These are phyloP conservation scores for Saturnispora dispora DNA, from an alignment of 805 yeast species.

Conservation along the genomic window DNA sequence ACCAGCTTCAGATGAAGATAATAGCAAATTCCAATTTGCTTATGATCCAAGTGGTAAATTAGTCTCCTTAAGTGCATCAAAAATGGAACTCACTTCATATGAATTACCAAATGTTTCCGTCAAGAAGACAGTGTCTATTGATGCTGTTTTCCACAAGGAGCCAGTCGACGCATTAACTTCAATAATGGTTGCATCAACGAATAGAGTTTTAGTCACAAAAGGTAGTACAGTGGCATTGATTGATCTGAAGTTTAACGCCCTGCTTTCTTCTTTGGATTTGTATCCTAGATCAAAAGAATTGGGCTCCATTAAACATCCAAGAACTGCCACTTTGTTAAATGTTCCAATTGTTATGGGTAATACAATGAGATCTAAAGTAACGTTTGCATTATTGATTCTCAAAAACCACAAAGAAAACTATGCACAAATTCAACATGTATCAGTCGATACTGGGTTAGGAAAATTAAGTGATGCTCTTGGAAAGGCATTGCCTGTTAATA, in stretches of 20 bases:
- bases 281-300: slow-evolving; percentile 24
- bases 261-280: slow-evolving; percentile 25
- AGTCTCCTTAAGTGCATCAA: slow-evolving; percentile 15
- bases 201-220: slow-evolving; percentile 37
- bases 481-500: slow-evolving; percentile 34
- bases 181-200: slow-evolving; percentile 33
- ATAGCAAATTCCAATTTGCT: slow-evolving; percentile 12
- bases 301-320: slow-evolving; percentile 17
- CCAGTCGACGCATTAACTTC: slow-evolving; percentile 24
- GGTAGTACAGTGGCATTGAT: slow-evolving; percentile 34
- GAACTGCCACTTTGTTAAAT: slow-evolving; percentile 24
- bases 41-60: slow-evolving; percentile 26
- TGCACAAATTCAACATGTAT: slow-evolving; percentile 35
- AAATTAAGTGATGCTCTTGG: slow-evolving; percentile 63
- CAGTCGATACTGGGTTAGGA: slow-evolving; percentile 57
- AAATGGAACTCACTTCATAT: slow-evolving; percentile 17
- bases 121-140: slow-evolving; percentile 21
- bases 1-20: slow-evolving; percentile 13
- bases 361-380: slow-evolving; percentile 31
- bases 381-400: slow-evolving; percentile 35
- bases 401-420: slow-evolving; percentile 35
- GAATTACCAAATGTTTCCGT: slow-evolving; percentile 28
- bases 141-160: slow-evolving; percentile 21
- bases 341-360: slow-evolving; percentile 35
- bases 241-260: slow-evolving; percentile 36